These are phyloP conservation scores for Hippophae tibetana DNA, from an alignment of 306 rosid species.

Conservation along the genomic window DNA sequence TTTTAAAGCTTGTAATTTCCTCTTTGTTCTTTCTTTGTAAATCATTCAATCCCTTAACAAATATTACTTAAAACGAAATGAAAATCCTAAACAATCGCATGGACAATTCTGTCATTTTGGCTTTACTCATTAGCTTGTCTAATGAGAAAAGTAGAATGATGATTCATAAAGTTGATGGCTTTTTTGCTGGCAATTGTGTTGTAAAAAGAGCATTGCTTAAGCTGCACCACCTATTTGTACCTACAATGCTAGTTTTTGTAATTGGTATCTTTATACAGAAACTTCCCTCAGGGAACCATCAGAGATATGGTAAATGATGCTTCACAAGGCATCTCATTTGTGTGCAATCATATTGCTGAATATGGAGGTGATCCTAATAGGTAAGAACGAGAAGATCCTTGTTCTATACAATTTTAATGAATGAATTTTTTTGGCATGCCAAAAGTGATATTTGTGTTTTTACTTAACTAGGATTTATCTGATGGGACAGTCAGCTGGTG, in stretches of 20 bases:
- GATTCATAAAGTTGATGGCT: too few species aligned
- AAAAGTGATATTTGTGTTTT: slow-evolving; percentile 11
- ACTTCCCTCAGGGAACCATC: slow-evolving; percentile 93
- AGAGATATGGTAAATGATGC: slow-evolving; percentile 77
- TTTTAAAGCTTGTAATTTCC: too few species aligned
- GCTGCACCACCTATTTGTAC: not conserved
- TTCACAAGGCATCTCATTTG: slow-evolving; percentile 83
- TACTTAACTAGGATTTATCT: slow-evolving; percentile 53
- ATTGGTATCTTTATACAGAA: slow-evolving; percentile 38
- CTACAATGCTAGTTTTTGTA: slow-evolving; percentile 2
- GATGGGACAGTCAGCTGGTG: slow-evolving; percentile 99
- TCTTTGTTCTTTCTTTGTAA: too few species aligned
- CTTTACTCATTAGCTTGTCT: too few species aligned
- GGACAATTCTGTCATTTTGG: too few species aligned
- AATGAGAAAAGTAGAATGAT: too few species aligned
- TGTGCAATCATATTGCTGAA: slow-evolving; percentile 79
- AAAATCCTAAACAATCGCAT: too few species aligned
- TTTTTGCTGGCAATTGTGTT: not conserved
- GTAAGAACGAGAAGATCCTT: slow-evolving; percentile 17
- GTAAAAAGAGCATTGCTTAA: not conserved
- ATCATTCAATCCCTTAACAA: too few species aligned
- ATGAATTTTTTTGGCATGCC: not conserved
- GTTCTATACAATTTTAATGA: not conserved
- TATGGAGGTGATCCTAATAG: slow-evolving; percentile 89
- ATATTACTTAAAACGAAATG: too few species aligned